A percentile compares a stretch with the other conserved stretches of the same genome.
These are phyloP conservation scores for Psidium friedrichsthalianum DNA, from an alignment of 345 rosid genomes.

Conservation along the genomic window DNA sequence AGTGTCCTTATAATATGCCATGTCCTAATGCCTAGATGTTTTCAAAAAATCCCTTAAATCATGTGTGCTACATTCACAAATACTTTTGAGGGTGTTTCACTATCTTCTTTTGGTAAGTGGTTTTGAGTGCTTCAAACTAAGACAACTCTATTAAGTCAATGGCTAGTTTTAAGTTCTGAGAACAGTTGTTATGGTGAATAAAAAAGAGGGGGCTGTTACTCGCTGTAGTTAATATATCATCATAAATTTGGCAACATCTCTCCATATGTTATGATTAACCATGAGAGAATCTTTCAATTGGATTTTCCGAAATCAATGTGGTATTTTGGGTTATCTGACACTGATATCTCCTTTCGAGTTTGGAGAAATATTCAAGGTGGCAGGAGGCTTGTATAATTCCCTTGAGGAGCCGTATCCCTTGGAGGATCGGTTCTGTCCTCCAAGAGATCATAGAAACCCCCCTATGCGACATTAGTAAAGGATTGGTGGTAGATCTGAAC, in stretches of 20 bases:
- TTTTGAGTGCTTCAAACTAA: not conserved
- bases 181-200: not conserved
- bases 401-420: not conserved
- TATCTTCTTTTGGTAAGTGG: not conserved
- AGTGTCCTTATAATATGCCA: not conserved
- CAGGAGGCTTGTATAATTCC: not conserved
- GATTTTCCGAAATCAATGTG: not conserved
- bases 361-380: not conserved
- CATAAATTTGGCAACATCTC: not conserved
- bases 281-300: not conserved
- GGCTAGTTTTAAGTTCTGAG: not conserved
- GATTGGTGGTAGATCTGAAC: not conserved
- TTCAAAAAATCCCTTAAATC: not conserved
- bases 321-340: not conserved
- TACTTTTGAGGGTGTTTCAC: not conserved
- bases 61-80: not conserved
- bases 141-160: not conserved
- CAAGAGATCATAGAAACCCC: not conserved
- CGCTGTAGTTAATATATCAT: not conserved
- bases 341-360: not conserved
- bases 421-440: not conserved
- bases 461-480: not conserved
- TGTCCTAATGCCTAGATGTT: not conserved
- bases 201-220: not conserved
- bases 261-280: not conserved